phyloP scores from a whole-genome alignment of 139 green algal species.

The Auxenochlorella pyrenoidosa region DNA sequence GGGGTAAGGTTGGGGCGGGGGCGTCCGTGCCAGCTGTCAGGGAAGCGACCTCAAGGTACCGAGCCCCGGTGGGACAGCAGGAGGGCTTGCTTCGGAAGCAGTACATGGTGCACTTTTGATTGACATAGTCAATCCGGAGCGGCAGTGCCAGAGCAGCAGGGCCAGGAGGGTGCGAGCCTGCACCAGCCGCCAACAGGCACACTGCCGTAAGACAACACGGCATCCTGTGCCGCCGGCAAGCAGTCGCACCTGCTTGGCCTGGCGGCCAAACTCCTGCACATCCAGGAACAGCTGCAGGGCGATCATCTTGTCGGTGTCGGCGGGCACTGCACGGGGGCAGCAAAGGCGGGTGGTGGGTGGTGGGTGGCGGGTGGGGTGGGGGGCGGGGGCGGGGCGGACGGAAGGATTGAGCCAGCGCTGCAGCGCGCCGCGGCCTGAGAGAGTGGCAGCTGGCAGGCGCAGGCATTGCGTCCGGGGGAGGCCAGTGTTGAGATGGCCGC shows the following conservation, averaged over 20 bases:
- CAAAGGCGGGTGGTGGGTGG: not conserved
- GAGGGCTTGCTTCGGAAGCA: no score
- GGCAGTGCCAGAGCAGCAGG: no score
- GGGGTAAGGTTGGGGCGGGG: no score
- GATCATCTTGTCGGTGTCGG: conserved; percentile 96
- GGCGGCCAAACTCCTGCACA: conserved; percentile 73
- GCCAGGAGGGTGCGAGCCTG: not conserved
- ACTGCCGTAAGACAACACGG: no score
- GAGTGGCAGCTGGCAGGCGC: not conserved
- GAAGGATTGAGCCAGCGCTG: not conserved
- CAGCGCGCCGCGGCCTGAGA: not conserved
- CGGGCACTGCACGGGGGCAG: conserved; percentile 33
- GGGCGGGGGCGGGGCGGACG: not conserved
- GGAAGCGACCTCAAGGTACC: no score
- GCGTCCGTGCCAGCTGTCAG: no score
- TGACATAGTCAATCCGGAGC: no score
- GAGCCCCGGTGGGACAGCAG: no score
- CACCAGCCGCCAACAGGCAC: no score
- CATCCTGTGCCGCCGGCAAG: no score
- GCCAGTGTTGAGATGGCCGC: no score
- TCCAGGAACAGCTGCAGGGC: conserved; percentile 83
- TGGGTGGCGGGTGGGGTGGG: not conserved
- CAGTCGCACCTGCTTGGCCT: conserved; percentile 48
- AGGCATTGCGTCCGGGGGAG: not conserved
- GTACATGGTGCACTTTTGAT: no score